Conservation (phyloP, 345 rosid genomes). For the Hibiscus trionum region DNA sequence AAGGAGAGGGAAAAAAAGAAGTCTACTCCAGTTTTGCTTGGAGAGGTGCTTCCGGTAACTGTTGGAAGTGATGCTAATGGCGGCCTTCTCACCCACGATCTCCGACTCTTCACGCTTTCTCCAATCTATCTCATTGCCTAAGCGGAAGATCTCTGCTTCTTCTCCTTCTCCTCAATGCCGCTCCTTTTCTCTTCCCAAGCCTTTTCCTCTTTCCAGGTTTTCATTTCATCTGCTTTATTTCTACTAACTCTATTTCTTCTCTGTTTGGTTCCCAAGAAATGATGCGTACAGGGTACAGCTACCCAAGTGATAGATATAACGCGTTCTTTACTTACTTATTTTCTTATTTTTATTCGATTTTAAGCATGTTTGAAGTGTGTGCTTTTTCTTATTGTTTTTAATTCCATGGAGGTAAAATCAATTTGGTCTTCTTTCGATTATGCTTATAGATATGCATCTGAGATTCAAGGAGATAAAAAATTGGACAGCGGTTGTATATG, state of each 20-base stretch:
- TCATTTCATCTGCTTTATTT: not conserved
- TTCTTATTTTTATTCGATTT: not conserved
- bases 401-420: not conserved
- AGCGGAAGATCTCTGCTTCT: conserved; percentile 12
- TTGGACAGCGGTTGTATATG: not conserved
- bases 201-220: conserved; percentile 23
- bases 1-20: not conserved
- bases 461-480: not conserved
- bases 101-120: not conserved
- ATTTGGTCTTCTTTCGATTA: not conserved
- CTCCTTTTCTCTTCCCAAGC: conserved; percentile 8
- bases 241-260: not conserved
- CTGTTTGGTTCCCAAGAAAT: conserved; percentile 8
- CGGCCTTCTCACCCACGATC: not conserved
- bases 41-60: not conserved
- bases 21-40: not conserved
- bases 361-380: not conserved
- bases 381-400: not conserved
- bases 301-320: not conserved
- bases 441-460: not conserved
- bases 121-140: not conserved
- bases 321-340: not conserved
- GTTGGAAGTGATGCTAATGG: not conserved
- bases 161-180: conserved; percentile 12
- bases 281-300: not conserved